A percentile compares a stretch with the other conserved stretches of the same genome.
Evolutionary conservation across 2,329 filamentous ascomycete species (phyloP).

Genomic region (Epicoccum sorghinum): DNA sequence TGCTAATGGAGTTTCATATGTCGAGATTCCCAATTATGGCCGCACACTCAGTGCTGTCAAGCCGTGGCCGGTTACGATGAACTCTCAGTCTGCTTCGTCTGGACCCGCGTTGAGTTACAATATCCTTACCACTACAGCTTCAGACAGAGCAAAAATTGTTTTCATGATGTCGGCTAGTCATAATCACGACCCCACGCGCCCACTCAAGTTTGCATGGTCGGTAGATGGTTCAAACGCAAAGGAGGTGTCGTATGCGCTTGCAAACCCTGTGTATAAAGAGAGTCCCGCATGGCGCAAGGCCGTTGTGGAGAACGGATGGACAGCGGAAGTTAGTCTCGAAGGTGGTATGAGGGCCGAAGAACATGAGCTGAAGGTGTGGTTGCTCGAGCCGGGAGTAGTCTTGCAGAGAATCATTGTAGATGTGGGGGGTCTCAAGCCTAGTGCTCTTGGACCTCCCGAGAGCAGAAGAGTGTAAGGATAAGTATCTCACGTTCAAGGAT

Average conservation of each 20-base stretch:
- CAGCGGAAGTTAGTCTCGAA: conserved; percentile 1
- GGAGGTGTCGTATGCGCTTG: conserved; percentile 42
- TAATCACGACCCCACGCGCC: conserved; percentile 53
- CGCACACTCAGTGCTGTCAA: background rate
- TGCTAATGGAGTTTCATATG: background rate
- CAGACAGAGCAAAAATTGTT: conserved; percentile 25
- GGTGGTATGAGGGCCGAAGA: conserved; percentile 30
- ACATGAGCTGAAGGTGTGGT: conserved; percentile 47
- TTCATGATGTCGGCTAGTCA: conserved; percentile 46
- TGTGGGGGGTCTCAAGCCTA: conserved; percentile 3
- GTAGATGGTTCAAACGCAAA: conserved; percentile 45
- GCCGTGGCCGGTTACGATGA: background rate
- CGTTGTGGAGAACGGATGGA: background rate
- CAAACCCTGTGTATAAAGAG: background rate
- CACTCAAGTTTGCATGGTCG: conserved; percentile 54
- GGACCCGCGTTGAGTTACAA: background rate
- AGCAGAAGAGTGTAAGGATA: conserved; percentile 21
- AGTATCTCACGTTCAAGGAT: no score
- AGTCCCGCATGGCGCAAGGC: background rate
- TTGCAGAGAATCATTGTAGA: conserved; percentile 9
- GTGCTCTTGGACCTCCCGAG: conserved; percentile 15
- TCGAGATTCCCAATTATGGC: background rate
- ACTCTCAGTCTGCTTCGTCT: background rate
- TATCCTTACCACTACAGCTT: background rate
- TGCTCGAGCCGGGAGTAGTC: conserved; percentile 44